Percentiles rank a stretch among this genome's conserved stretches.
Evolutionary conservation across 78 protist species (phyloP).

Genomic region (Acrasis kona): DNA sequence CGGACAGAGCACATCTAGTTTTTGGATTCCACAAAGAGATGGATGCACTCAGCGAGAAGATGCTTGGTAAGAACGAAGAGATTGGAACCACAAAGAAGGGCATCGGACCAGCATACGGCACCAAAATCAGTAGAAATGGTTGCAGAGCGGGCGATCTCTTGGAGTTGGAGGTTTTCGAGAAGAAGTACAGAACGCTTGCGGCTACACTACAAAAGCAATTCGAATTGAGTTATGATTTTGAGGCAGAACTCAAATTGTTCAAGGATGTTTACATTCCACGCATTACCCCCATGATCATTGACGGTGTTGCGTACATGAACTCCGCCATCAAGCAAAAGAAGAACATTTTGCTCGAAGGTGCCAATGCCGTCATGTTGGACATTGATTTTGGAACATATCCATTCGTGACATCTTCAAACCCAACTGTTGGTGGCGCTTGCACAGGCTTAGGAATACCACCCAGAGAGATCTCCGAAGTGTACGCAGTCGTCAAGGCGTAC

Average conservation of each 20-base stretch:
- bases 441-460: constrained; percentile 82
- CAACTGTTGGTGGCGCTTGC: constrained; percentile 76
- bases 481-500: constrained; percentile 91
- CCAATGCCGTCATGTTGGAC: constrained; percentile 88
- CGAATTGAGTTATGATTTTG: constrained; percentile 46
- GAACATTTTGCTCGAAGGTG: constrained; percentile 66
- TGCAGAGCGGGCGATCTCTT: constrained; percentile 38
- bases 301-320: constrained; percentile 58
- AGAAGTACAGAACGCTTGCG: constrained; percentile 14
- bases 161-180: constrained; percentile 36
- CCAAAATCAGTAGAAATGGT: constrained; percentile 33
- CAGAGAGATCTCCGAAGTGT: constrained; percentile 35
- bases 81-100: constrained; percentile 74
- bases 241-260: constrained; percentile 57
- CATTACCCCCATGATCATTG: constrained; percentile 62
- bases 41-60: not conserved
- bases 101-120: constrained; percentile 80
- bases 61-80: no score
- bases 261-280: not conserved
- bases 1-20: constrained; percentile 85
- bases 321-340: constrained; percentile 39
- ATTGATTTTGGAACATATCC: constrained; percentile 89
- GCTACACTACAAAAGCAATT: constrained; percentile 9
- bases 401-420: constrained; percentile 79
- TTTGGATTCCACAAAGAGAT: constrained; percentile 66